These are phyloP conservation scores for Liriodendron chinense DNA, from an alignment of 164 flowering plant genomes.

Conservation along the genomic window DNA sequence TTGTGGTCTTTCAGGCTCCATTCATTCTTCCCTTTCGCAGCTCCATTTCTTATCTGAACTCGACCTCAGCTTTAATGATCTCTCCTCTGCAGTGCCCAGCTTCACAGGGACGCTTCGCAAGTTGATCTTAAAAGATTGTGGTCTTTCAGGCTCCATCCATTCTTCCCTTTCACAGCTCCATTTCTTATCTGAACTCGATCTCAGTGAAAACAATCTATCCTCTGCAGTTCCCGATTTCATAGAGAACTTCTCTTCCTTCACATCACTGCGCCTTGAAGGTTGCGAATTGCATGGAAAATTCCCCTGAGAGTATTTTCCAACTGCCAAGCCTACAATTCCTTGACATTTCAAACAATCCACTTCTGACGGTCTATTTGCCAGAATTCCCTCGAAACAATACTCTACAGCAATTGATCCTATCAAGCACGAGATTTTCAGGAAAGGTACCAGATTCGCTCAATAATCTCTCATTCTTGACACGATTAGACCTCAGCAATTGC, in stretches of 20 bases:
- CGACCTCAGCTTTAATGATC: conserved; percentile 25
- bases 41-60: conserved; percentile 23
- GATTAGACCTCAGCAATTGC: not conserved
- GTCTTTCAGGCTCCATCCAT: conserved; percentile 13
- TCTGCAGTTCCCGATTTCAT: conserved; percentile 28
- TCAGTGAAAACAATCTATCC: conserved; percentile 26
- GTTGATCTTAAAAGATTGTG: not conserved
- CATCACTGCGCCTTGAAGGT: conserved; percentile 14
- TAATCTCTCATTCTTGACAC: not conserved
- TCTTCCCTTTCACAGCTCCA: conserved; percentile 17
- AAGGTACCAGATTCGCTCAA: not conserved
- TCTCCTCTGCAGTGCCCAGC: conserved; percentile 26
- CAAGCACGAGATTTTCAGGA: not conserved
- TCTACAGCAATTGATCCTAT: not conserved
- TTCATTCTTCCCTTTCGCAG: conserved; percentile 16
- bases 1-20: conserved; percentile 8
- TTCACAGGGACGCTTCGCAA: conserved; percentile 13
- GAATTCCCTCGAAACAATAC: conserved; percentile 1
- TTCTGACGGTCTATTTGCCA: conserved; percentile 30
- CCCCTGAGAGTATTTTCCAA: conserved; percentile 22
- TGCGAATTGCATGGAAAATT: conserved; percentile 29
- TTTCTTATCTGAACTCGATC: conserved; percentile 21
- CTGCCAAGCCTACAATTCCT: conserved; percentile 21
- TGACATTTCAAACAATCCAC: conserved; percentile 19
- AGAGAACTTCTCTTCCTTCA: conserved; percentile 26